Evolutionary conservation across 441 rosid genomes (phyloP).

Genomic region (Iberis amara): DNA sequence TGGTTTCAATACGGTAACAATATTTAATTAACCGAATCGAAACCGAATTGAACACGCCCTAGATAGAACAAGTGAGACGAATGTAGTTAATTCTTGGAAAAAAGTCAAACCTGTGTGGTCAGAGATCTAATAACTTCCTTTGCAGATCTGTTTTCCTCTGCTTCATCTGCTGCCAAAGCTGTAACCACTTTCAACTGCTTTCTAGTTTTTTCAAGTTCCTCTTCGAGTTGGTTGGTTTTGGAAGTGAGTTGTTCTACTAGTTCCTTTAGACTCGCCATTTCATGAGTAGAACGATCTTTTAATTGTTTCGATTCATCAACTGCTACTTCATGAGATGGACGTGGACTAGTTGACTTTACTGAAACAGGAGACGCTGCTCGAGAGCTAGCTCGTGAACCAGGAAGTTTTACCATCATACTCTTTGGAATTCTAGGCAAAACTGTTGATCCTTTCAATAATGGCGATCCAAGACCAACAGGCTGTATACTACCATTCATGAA

Average conservation of each 20-base stretch:
- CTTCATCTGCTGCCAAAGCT: constrained; percentile 60
- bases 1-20: no score
- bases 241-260: constrained; percentile 57
- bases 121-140: constrained; percentile 59
- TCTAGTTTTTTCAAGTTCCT: constrained; percentile 48
- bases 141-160: constrained; percentile 60
- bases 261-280: constrained; percentile 48
- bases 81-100: constrained; percentile 5
- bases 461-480: constrained; percentile 27
- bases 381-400: constrained; percentile 41
- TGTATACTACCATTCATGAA: constrained; percentile 34
- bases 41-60: no score
- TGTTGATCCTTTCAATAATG: constrained; percentile 34
- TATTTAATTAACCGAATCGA: no score
- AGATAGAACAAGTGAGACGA: constrained; percentile 8
- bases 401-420: constrained; percentile 30
- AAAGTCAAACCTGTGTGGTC: constrained; percentile 48
- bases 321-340: constrained; percentile 36
- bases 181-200: constrained; percentile 47
- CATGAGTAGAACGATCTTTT: constrained; percentile 42
- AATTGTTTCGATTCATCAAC: constrained; percentile 44
- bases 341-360: constrained; percentile 47
- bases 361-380: constrained; percentile 41
- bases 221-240: constrained; percentile 48
- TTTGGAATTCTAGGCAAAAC: constrained; percentile 34